Percentiles rank a stretch among this genome's conserved stretches.
These are phyloP conservation scores for Neurospora pannonica DNA, from an alignment of 495 filamentous ascomycete genomes.

Conservation along the genomic window DNA sequence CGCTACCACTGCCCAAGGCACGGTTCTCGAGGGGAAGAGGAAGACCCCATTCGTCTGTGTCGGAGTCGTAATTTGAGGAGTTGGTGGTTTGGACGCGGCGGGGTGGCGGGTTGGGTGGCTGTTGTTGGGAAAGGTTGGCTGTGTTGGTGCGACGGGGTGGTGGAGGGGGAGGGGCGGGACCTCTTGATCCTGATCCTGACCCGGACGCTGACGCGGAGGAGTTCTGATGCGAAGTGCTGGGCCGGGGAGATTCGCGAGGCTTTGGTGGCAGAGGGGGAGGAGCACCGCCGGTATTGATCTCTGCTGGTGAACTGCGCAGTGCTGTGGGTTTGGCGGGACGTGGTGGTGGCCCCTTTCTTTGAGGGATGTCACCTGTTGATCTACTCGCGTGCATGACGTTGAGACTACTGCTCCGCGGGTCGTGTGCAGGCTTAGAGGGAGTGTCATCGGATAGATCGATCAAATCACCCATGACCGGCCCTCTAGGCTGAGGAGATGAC, in stretches of 20 bases:
- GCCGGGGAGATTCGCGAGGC: not conserved
- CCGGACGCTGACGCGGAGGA: not conserved
- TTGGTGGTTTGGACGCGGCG: constrained; percentile 8
- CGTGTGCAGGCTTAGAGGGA: constrained; percentile 20
- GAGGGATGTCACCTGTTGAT: constrained; percentile 31
- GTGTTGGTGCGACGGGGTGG: constrained; percentile 11
- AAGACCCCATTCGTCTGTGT: not conserved
- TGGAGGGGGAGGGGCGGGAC: not conserved
- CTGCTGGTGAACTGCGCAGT: constrained; percentile 38
- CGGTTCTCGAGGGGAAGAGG: not conserved
- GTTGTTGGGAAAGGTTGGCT: constrained; percentile 6
- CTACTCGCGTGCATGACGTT: constrained; percentile 12
- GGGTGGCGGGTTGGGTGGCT: constrained; percentile 3
- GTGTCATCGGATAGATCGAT: constrained; percentile 56
- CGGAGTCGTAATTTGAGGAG: constrained; percentile 12
- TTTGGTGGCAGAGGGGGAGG: not conserved
- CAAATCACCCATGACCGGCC: constrained; percentile 43
- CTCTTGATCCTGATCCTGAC: constrained; percentile 1
- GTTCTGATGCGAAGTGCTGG: not conserved
- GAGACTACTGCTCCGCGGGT: constrained; percentile 15
- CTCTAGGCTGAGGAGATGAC: constrained; percentile 6
- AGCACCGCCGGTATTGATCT: constrained; percentile 2
- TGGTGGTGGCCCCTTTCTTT: constrained; percentile 40
- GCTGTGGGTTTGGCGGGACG: constrained; percentile 60
- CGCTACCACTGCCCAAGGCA: not conserved